Base-by-base conservation (phyloP, 805 yeast species). In the Danielia reshetovae region DNA sequence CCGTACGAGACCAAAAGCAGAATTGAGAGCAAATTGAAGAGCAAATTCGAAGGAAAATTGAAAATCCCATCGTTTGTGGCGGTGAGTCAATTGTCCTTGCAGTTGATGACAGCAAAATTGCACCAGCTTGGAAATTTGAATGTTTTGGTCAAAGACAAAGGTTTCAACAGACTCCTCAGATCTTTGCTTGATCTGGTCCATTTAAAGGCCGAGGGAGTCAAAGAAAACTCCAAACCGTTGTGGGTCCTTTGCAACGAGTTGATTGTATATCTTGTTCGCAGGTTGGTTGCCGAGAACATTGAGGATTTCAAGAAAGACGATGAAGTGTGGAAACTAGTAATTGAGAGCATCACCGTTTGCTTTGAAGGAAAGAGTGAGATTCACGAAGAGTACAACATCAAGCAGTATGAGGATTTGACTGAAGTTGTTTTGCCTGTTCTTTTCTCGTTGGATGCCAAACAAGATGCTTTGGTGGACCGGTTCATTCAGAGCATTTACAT, bases 51-150 rank as follows among this genome's bases (percentile, higher is more conserved):
- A 34, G 60, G 39, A 31, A 65, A 37, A 42, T 54, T 46, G 46
- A 70, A 74, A 32, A 70, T 81, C 19, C 85, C 89, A 3, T 70
- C 83, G 0, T 84, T 83, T 47, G 68, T 75, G 19, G 79, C 85
- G 0, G 59, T 78, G 1, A 73, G 88, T 45, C 70, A 68, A 34
- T 47, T 51, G 12, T 66, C 82, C 0, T 58, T 75, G 30, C 54
- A 56, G 5, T 40, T 72, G 11, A 46, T 82, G n/a, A 41, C 48
- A 2, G 39, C 42, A 1, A 67, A 68, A 25, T 34, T 82, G n/a
- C 42, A 46, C 1, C 31, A 40, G 15, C 34, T 55, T 2, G 38
- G 30, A 0, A 66, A 67, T 29, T 54, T 68, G 14, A 45, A 49
- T 2, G 48, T 57, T 0, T 58, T 74, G 17, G 34, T 80, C 2